Evolutionary conservation across 2,329 filamentous ascomycete species (phyloP).

Genomic region (Fusarium sp.): DNA sequence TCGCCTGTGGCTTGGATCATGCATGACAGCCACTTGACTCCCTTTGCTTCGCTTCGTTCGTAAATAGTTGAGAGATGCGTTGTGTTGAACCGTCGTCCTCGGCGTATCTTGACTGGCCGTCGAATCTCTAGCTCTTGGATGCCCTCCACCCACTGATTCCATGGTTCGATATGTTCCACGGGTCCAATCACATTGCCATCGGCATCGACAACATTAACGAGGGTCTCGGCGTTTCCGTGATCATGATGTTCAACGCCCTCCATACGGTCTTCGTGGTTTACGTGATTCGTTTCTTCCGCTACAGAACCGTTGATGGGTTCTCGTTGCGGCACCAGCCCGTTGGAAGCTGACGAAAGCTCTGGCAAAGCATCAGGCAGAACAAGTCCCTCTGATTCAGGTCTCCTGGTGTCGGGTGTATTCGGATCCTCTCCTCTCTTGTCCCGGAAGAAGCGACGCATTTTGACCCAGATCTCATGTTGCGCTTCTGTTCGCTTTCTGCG

Average conservation of each 20-base stretch:
- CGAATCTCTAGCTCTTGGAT: conserved; percentile 54
- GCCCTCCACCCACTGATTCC: conserved; percentile 56
- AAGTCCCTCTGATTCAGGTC: conserved; percentile 29
- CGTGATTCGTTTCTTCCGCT: not conserved
- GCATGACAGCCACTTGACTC: conserved; percentile 60
- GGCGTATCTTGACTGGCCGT: conserved; percentile 56
- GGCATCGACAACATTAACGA: conserved; percentile 54
- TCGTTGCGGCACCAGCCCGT: conserved; percentile 18
- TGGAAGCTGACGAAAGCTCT: conserved; percentile 16
- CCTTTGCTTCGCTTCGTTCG: conserved; percentile 56
- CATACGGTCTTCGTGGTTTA: conserved; percentile 28
- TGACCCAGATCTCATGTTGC: conserved; percentile 45
- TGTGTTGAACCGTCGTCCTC: conserved; percentile 55
- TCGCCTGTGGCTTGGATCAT: conserved; percentile 64
- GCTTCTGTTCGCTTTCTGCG: conserved; percentile 47
- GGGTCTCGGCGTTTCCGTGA: conserved; percentile 23
- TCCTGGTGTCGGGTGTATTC: conserved; percentile 24
- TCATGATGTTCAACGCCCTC: conserved; percentile 37
- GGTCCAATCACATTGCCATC: conserved; percentile 55
- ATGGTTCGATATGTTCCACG: conserved; percentile 52
- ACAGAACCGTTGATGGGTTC: conserved; percentile 3
- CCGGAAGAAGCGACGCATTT: conserved; percentile 52
- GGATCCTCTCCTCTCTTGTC: conserved; percentile 47
- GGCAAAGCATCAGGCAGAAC: conserved; percentile 23
- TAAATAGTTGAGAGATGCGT: conserved; percentile 56